Base-by-base conservation (phyloP, 441 rosid species). In the Arabidopsis hybrid region DNA sequence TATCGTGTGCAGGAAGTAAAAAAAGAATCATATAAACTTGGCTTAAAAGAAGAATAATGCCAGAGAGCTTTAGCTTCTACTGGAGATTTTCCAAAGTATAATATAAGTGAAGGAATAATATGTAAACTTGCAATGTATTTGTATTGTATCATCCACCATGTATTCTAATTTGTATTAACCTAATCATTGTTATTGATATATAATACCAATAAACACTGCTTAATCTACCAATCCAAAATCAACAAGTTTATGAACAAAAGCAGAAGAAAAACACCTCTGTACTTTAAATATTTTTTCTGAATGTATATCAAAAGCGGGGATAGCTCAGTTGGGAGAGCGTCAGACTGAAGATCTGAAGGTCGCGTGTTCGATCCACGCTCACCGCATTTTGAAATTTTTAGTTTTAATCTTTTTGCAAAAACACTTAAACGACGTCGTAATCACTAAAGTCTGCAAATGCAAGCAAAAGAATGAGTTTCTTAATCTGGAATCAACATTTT, bases 331-430 rank as follows among this genome's bases (percentile, higher is more conserved):
- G 82, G 79, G 82, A 79, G 74, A 74, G 73, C 73, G 79, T 79
- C 70, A 75, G 76, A 79, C 79, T 75, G 82, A 79, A 79, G 77
- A 79, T 79, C 79, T 79, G 79, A 79, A 79, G 79, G 79, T 75
- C 79, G 73, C 88, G 89, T 87, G 90, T 90, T 90, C 82, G 91
- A 90, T 88, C 87, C 86, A 90, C 84, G 89, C 87, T 88, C 89
- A 88, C 91, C 89, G 89, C 92, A 89, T 16, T 10, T 11, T 7
- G 4, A 10, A 26, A 4, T 2, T 5, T 57, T 8, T 1, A 0
- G 26, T 21, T 21, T 21, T 21, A 21, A 21, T 21, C 26, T 21
- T 21, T 21, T 21, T 21, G 26, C 26, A 21, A 21, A 21, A 21
- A 21, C 26, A 21, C 26, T 21, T 21, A 21, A 18, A 13, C 65